These are phyloP conservation scores for Geotrichum europaeum DNA, from an alignment of 1,139 yeast genomes.

Conservation along the genomic window DNA sequence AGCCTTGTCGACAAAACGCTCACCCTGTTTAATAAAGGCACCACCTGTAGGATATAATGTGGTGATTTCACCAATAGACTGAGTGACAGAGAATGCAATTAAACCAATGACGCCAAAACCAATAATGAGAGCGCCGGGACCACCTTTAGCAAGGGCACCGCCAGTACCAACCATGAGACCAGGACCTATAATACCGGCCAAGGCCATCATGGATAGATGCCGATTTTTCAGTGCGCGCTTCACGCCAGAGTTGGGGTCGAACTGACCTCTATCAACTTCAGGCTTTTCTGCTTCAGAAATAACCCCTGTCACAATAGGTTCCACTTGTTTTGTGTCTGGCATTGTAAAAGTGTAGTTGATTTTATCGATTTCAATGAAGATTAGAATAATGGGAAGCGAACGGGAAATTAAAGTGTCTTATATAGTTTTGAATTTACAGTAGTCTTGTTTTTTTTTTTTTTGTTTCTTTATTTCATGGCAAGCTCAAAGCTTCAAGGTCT, in stretches of 20 bases:
- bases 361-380: background rate
- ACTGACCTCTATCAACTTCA: slow-evolving; percentile 7
- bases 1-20: slow-evolving; percentile 52
- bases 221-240: slow-evolving; percentile 47
- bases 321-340: background rate
- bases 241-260: slow-evolving; percentile 38
- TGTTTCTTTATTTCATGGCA: background rate
- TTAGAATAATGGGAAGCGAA: background rate
- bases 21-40: slow-evolving; percentile 55
- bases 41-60: slow-evolving; percentile 58
- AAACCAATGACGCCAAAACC: slow-evolving; percentile 55
- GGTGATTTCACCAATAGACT: slow-evolving; percentile 60
- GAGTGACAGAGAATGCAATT: slow-evolving; percentile 54
- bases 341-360: background rate
- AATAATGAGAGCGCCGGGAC: slow-evolving; percentile 56
- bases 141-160: slow-evolving; percentile 52
- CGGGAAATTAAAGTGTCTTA: background rate
- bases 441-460: too few species aligned
- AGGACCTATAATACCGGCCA: slow-evolving; percentile 65
- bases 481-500: background rate
- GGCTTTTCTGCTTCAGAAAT: slow-evolving; percentile 4
- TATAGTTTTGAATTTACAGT: background rate
- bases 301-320: background rate
- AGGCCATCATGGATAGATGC: slow-evolving; percentile 53
- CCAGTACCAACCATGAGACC: slow-evolving; percentile 65